These are phyloP conservation scores for Salvia sclarea DNA, from an alignment of 305 asterid species.

Conservation along the genomic window DNA sequence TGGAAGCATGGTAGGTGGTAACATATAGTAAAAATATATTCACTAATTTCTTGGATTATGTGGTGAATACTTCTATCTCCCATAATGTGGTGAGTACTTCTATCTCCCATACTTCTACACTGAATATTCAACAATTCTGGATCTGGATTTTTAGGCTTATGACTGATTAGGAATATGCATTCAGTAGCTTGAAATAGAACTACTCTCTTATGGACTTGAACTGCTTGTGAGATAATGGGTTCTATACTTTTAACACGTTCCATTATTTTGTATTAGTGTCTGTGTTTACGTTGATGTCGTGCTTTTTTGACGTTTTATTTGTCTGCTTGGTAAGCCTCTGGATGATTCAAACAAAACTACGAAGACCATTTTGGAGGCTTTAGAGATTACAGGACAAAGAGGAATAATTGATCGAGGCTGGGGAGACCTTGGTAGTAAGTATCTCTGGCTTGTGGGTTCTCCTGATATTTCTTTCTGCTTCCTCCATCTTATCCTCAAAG, in stretches of 20 bases:
- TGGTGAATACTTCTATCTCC: not conserved
- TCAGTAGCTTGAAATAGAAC: not conserved
- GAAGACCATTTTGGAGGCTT: slow-evolving; percentile 72
- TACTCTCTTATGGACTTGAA: not conserved
- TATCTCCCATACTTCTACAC: not conserved
- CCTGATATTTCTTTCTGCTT: slow-evolving; percentile 18
- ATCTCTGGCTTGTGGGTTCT: slow-evolving; percentile 21
- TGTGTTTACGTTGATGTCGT: not conserved
- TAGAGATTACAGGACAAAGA: slow-evolving; percentile 81
- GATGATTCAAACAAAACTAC: slow-evolving; percentile 84
- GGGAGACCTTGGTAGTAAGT: slow-evolving; percentile 99
- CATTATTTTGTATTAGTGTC: not conserved
- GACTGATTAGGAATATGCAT: not conserved
- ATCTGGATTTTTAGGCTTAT: slow-evolving; percentile 1
- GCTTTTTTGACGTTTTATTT: not conserved
- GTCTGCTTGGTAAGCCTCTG: slow-evolving; percentile 64
- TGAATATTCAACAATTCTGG: not conserved
- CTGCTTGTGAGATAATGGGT: not conserved
- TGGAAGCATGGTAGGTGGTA: slow-evolving; percentile 84
- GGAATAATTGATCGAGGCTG: slow-evolving; percentile 98
- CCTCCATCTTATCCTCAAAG: not conserved
- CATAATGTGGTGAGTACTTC: not conserved
- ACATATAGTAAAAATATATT: not conserved
- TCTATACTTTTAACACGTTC: not conserved
- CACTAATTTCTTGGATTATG: slow-evolving; percentile 11